Conservation (phyloP, 1,284 basidiomycete genomes). For the Trichosporon ovoides region DNA sequence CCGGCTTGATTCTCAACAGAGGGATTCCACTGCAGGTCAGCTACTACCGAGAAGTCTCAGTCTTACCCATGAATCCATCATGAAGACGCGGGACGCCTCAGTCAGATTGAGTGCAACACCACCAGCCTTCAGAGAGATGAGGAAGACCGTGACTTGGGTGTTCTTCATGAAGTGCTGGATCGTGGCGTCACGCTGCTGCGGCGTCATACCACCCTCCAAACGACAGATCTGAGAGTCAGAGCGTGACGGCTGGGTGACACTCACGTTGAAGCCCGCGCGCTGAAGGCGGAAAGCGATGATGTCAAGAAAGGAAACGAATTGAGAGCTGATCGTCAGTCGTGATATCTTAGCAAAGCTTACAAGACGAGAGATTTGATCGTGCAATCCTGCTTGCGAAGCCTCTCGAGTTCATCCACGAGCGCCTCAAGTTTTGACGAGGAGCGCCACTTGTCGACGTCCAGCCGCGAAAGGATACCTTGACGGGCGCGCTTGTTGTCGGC, state of each 20-base stretch:
- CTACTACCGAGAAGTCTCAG: too few relatives aligned
- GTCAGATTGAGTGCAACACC: constrained; percentile 87
- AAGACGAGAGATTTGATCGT: constrained; percentile 95
- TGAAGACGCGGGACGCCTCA: constrained; percentile 85
- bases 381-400: constrained; percentile 73
- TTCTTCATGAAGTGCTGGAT: constrained; percentile 96
- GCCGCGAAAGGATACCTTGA: constrained; percentile 87
- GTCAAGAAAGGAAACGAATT: constrained; percentile 53
- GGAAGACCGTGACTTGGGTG: constrained; percentile 89
- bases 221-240: constrained; percentile 68
- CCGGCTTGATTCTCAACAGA: constrained; percentile 57
- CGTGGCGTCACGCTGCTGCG: constrained; percentile 88
- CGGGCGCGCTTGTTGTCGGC: constrained; percentile 54
- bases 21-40: constrained; percentile 66
- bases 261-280: constrained; percentile 77
- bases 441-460: constrained; percentile 84
- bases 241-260: constrained; percentile 34
- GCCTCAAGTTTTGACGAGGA: constrained; percentile 98
- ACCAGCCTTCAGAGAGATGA: constrained; percentile 90
- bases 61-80: constrained; percentile 49
- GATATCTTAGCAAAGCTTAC: constrained; percentile 46
- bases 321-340: constrained; percentile 27
- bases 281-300: constrained; percentile 90
- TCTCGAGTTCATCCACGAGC: constrained; percentile 85
- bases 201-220: constrained; percentile 93